Evolutionary conservation across 768 basidiomycete species (phyloP), one percentile per base, ranked within the genome.

Genomic region (Pleurotus ostreatus): DNA sequence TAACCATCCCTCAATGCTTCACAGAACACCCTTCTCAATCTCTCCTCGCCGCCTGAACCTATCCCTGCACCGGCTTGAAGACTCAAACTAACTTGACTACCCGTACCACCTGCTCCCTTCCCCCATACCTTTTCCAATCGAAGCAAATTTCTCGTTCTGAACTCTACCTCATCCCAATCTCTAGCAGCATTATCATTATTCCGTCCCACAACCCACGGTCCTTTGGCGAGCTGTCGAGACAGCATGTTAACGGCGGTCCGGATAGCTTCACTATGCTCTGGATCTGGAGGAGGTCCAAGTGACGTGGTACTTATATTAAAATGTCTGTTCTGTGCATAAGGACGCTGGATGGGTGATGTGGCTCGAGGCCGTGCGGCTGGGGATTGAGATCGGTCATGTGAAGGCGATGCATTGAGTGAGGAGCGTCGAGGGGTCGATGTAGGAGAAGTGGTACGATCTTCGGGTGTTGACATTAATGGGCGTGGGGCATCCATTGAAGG

Each of bases 1-100:
- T 85, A 88, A 1, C 94, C 94, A 72, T 96, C 94, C 62, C 84
- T 73, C 55, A 95, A 66, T 0, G 89, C 84, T 54, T 94, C 90
- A 34, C 78, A 75, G 63, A 94, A 96, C 30, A 82, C 68, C 53
- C 76, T 78, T 60, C 87, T 74, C 70, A 94, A 90, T 63, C 85
- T 77, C 60, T 92, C 91, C 70, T 89, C 91, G 37, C 85, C 86
- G 25, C 76, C 73, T 20, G 74, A 71, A 61, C 78, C 76, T 15
- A 77, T 58, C 18, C 78, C 74, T 57, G 68, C 57, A 25, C 64
- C 62, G 3, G 57, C 62, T 20, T 68, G 65, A 37, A 70, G 63
- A 22, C 62, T 70, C 25, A 74, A 51, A 57, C 76, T 81, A 13
- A 73, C 72, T n/a, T 75, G 75, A 55, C 76, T 73, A 1, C 75